Percentiles rank a stretch among this genome's conserved stretches.
These are phyloP conservation scores for Massariosphaeria phaeospora DNA, from an alignment of 495 filamentous ascomycete genomes.

Conservation along the genomic window DNA sequence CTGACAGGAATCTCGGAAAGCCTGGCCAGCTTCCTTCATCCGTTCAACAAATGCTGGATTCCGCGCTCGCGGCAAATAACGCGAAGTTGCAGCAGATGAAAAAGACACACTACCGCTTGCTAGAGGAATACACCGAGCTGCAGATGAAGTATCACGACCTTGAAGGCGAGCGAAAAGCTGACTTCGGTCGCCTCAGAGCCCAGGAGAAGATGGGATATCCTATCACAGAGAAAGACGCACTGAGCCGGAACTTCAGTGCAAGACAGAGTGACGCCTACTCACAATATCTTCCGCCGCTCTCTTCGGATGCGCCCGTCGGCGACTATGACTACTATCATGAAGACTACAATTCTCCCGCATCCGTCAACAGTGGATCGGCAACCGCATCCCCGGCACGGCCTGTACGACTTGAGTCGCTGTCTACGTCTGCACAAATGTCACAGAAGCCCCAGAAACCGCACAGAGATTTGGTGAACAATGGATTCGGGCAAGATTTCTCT, in stretches of 20 bases:
- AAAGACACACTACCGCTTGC: conserved; percentile 43
- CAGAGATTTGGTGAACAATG: not conserved
- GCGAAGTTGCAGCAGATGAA: conserved; percentile 45
- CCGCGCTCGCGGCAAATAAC: conserved; percentile 44
- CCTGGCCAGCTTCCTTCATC: conserved; percentile 34
- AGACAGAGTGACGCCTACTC: conserved; percentile 11
- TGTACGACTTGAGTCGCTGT: conserved; percentile 23
- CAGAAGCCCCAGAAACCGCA: not conserved
- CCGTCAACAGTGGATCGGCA: conserved; percentile 12
- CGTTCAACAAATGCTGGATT: conserved; percentile 48
- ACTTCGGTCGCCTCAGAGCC: conserved; percentile 4
- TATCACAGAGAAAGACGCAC: conserved; percentile 5
- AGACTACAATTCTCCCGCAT: conserved; percentile 27
- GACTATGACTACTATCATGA: conserved; percentile 25
- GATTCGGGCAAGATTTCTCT: conserved; percentile 27
- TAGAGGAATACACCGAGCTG: conserved; percentile 38
- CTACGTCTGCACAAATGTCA: too few species aligned
- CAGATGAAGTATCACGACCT: conserved; percentile 36
- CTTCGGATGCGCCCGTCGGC: not conserved
- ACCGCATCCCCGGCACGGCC: conserved; percentile 13
- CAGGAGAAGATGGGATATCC: conserved; percentile 7
- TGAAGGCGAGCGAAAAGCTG: conserved; percentile 24
- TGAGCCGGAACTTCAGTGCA: conserved; percentile 21
- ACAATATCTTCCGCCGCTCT: conserved; percentile 13
- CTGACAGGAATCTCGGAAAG: conserved; percentile 25